phyloP scores from a whole-genome alignment of 345 rosid species.

The Aquilaria sinensis region DNA sequence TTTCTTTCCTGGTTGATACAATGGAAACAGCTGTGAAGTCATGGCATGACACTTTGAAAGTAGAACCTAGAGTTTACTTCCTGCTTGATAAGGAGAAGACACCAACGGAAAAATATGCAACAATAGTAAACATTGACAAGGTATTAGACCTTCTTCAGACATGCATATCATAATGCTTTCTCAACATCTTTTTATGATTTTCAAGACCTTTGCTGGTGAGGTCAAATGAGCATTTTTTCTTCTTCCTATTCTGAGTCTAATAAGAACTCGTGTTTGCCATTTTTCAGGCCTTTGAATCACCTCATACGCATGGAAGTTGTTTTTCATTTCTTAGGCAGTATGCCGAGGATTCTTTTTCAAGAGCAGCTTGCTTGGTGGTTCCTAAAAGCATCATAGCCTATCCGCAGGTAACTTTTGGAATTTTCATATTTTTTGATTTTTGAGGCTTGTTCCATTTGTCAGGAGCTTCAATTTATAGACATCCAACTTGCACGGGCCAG shows the following conservation, averaged over 20 bases:
- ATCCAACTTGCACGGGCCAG: too few relatives aligned
- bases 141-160: constrained; percentile 21
- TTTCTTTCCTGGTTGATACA: constrained; percentile 65
- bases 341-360: constrained; percentile 74
- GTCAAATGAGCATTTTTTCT: background rate
- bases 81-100: constrained; percentile 79
- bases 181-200: background rate
- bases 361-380: constrained; percentile 81
- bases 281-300: constrained; percentile 92
- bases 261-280: constrained; percentile 8
- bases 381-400: constrained; percentile 83
- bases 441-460: background rate
- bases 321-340: constrained; percentile 85
- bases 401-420: constrained; percentile 61
- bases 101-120: constrained; percentile 68
- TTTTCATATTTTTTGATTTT: constrained; percentile 4
- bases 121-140: constrained; percentile 86
- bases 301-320: constrained; percentile 76
- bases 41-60: constrained; percentile 80
- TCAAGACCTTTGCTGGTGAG: background rate
- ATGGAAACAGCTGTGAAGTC: constrained; percentile 77
- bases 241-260: background rate
- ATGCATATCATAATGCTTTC: background rate
- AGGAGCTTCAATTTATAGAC: background rate
- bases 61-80: constrained; percentile 75